phyloP scores from a whole-genome alignment of 2,329 filamentous ascomycete species.

The Hypomyces rosellus region DNA sequence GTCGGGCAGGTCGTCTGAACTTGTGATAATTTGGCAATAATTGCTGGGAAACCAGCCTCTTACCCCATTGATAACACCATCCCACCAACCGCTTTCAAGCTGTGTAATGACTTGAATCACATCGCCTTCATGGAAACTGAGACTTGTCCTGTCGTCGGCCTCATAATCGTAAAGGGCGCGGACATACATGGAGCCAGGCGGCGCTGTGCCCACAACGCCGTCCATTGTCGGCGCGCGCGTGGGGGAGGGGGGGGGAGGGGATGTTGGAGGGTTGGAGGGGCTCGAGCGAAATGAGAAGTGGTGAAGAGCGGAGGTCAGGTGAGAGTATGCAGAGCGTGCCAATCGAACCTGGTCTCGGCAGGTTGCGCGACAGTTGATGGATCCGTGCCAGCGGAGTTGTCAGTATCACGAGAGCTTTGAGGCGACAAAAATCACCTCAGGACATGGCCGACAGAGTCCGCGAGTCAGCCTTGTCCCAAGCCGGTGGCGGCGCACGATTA shows the following conservation, averaged over 20 bases:
- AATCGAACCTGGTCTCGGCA: constrained; percentile 14
- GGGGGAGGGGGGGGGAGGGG: constrained; percentile 11
- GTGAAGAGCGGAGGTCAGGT: constrained; percentile 14
- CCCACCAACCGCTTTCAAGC: constrained; percentile 98
- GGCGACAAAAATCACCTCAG: constrained; percentile 27
- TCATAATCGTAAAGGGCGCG: constrained; percentile 97
- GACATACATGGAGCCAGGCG: constrained; percentile 74
- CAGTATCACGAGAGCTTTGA: constrained; percentile 22
- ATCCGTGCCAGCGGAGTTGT: constrained; percentile 25
- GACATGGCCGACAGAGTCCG: constrained; percentile 24
- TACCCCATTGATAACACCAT: constrained; percentile 93
- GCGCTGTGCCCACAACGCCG: constrained; percentile 52
- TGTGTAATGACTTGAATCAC: constrained; percentile 98
- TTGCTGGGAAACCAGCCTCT: constrained; percentile 99
- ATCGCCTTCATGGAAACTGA: constrained; percentile 95
- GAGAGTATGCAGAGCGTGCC: constrained; percentile 1
- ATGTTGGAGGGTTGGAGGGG: constrained; percentile 19
- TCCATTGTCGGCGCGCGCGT: constrained; percentile 42
- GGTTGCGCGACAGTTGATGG: constrained; percentile 26
- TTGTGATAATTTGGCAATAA: constrained; percentile 84
- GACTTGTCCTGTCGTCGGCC: constrained; percentile 89
- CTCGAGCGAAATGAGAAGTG: constrained; percentile 1
- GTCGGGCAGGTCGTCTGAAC: constrained; percentile 65
- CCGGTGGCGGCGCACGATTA: constrained; percentile 18
- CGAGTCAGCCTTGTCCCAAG: constrained; percentile 25